Evolutionary conservation across 2,329 filamentous ascomycete species (phyloP), one percentile per base, ranked within the genome.

Genomic region (Aspergillus tubingensis): DNA sequence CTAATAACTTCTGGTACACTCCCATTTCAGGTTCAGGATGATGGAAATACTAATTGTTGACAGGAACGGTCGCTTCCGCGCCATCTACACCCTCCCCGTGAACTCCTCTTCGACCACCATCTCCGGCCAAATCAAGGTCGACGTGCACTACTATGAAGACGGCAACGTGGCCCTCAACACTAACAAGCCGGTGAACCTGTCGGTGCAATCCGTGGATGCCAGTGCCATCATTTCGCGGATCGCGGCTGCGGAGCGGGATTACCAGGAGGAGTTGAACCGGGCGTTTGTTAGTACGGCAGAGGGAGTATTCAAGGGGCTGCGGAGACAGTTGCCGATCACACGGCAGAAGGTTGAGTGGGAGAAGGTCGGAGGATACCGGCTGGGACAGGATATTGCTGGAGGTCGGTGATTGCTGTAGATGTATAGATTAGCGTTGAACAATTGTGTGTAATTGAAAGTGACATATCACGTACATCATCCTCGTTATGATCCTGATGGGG

Each of bases 311-410:
- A 99, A 98, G 85, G 87, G 88, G 2, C 79, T 99, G 75, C 87
- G 95, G 73, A 87, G 95, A 78, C 95, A 98, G 80, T 81, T 99
- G 74, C 95, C 95, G 0, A 92, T 99, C 62, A 99, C 95, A 63
- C 88, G 95, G 73, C 95, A 99, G 82, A 97, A 97, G 85, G 94
- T 99, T 69, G 95, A 99, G 80, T 99, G 95, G 95, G 94, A 99
- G 78, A 97, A 96, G 83, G 91, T 99, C 67, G 90, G 91, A 49
- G 92, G 92, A 68, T 99, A 99, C 81, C 85, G 92, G 62, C 82
- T 96, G 68, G 90, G 91, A 25, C 89, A 92, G 77, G 90, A 91
- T 73, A 91, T 92, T 76, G 88, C 88, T 17, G 88, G 89, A 36
- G 69, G 68, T 39, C 68, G 71, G 63, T 67, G 57, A 55, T 23